These are phyloP conservation scores for Talaromyces sp. DNA, from an alignment of 2,329 filamentous ascomycete genomes.

Conservation along the genomic window DNA sequence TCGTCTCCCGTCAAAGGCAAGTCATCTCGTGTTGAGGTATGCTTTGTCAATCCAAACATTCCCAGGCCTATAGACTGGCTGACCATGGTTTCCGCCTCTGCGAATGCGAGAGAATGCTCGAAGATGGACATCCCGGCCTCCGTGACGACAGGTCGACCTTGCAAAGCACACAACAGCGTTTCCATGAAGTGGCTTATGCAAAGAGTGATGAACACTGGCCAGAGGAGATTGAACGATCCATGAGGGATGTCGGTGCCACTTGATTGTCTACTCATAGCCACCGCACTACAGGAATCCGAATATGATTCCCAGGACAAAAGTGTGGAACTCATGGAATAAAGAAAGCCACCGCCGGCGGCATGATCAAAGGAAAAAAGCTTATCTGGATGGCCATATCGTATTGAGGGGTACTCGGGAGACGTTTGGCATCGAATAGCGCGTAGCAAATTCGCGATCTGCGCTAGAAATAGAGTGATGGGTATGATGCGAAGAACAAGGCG, in stretches of 20 bases:
- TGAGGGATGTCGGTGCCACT: conserved; percentile 58
- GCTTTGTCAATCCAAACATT: conserved; percentile 55
- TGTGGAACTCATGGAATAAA: conserved; percentile 70
- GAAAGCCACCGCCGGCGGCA: conserved; percentile 64
- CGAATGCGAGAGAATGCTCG: conserved; percentile 92
- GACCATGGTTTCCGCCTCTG: conserved; percentile 87
- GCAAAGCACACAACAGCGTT: conserved; percentile 80
- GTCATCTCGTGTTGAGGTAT: conserved; percentile 45
- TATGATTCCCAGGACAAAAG: conserved; percentile 74
- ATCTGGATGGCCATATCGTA: conserved; percentile 67
- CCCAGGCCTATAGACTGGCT: conserved; percentile 75
- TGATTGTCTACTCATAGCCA: conserved; percentile 65
- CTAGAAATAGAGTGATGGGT: conserved; percentile 67
- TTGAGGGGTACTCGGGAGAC: conserved; percentile 65
- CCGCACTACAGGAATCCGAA: conserved; percentile 69
- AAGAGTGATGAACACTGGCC: conserved; percentile 53
- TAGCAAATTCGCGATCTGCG: conserved; percentile 69
- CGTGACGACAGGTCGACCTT: conserved; percentile 73
- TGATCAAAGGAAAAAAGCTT: conserved; percentile 69
- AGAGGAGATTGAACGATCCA: conserved; percentile 71
- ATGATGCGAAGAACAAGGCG: conserved; percentile 68
- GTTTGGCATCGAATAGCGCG: conserved; percentile 93
- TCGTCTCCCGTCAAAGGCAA: conserved; percentile 38
- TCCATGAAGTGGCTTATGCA: conserved; percentile 82
- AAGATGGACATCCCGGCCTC: conserved; percentile 97